Base-by-base conservation (phyloP, 495 filamentous ascomycete species). In the Beverwykella pulmonaria region DNA sequence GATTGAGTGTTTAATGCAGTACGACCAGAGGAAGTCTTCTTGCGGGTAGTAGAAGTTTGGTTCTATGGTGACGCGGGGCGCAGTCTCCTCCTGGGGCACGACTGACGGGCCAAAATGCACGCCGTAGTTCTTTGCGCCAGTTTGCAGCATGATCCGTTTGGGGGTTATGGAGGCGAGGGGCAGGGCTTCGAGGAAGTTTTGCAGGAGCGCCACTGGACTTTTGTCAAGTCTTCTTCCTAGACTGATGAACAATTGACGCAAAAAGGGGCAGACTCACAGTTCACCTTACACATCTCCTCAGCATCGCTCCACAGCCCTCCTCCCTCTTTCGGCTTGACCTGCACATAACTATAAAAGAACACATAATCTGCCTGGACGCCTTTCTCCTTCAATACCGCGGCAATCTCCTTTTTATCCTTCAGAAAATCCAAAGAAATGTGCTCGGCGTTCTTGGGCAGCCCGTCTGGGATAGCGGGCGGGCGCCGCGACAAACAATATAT, bases 301-400 rank as follows among this genome's bases (percentile, higher is more conserved):
- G 75, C 75, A 59, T 81, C 75, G 60, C 74, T 75, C 82, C 79
- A 84, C 29, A 82, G 74, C 29, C 74, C 70, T 15, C 67, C 55
- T 1, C 79, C 75, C 29, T 74, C 66, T 25, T 78, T 76, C 3
- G 75, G 77, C 10, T 73, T 46, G 0, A 79, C 76, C 63, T 86
- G 83, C 47, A 83, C 74, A 73, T 86, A 86, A 1, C 79, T 76
- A 46, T 80, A 81, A 76, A 84, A 86, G 74, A 85, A 86, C 19
- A 84, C 75, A 66, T 84, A 78, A 67, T 84, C 82, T 26, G 72
- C 76, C 32, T 71, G 73, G 14, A 79, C 68, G 10, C 70, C 63
- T 46, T 69, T 59, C 61, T 76, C 69, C 56, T 79, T 75, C 22
- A 82, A 62, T 8, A 71, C 64, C 9, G 63, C 59, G 0, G 78